Evolutionary conservation across 768 basidiomycete species (phyloP).

Genomic region (Tricholoma furcatifolium): DNA sequence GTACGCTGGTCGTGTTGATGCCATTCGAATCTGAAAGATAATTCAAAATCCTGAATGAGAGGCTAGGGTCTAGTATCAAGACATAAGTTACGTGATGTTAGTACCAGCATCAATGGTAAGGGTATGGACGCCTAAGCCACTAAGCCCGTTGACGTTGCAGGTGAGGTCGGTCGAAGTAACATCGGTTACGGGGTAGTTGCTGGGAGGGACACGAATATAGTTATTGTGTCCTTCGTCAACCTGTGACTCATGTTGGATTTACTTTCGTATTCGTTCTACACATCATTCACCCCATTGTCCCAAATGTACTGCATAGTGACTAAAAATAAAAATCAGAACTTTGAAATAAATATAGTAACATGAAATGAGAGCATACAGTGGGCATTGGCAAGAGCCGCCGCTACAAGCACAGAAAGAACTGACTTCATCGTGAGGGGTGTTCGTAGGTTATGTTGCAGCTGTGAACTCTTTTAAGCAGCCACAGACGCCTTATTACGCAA

Average conservation of each 20-base stretch:
- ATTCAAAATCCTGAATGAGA: neutral
- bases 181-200: constrained; percentile 55
- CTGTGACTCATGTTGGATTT: constrained; percentile 18
- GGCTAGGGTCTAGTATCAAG: neutral
- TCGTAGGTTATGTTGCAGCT: neutral
- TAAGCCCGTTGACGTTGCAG: constrained; percentile 51
- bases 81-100: constrained; percentile 42
- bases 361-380: constrained; percentile 23
- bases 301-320: constrained; percentile 55
- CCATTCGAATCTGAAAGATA: constrained; percentile 43
- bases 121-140: constrained; percentile 34
- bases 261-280: neutral
- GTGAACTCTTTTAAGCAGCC: neutral
- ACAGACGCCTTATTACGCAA: constrained; percentile 1
- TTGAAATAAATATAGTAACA: neutral
- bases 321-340: constrained; percentile 14
- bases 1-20: constrained; percentile 54
- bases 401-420: constrained; percentile 26
- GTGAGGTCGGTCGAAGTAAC: constrained; percentile 52
- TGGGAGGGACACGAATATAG: constrained; percentile 46
- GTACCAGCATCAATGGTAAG: constrained; percentile 41
- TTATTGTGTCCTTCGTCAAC: constrained; percentile 46
- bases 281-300: constrained; percentile 39
- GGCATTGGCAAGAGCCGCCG: constrained; percentile 31
- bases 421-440: constrained; percentile 29